These are phyloP conservation scores for Amniculicola lignicola DNA, from an alignment of 495 filamentous ascomycete genomes.

Conservation along the genomic window DNA sequence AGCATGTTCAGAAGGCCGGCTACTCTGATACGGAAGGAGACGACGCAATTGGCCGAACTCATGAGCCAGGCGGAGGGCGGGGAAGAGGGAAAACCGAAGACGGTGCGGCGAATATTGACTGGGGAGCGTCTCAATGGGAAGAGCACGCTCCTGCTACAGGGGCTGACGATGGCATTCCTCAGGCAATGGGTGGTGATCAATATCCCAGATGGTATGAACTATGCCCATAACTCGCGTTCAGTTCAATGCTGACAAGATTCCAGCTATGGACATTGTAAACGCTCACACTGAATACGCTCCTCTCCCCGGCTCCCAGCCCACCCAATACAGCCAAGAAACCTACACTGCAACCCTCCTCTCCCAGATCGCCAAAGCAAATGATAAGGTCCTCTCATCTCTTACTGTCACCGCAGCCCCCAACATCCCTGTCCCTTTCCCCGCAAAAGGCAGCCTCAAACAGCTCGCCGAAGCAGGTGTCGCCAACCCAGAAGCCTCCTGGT, in stretches of 20 bases:
- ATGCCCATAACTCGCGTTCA: neutral
- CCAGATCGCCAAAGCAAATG: slow-evolving; percentile 69
- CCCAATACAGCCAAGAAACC: slow-evolving; percentile 70
- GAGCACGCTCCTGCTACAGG: slow-evolving; percentile 80
- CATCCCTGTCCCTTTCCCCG: slow-evolving; percentile 55
- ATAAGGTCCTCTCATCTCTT: slow-evolving; percentile 57
- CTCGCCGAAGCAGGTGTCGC: slow-evolving; percentile 67
- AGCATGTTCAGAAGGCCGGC: slow-evolving; percentile 76
- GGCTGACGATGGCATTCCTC: slow-evolving; percentile 73
- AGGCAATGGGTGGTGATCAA: slow-evolving; percentile 86
- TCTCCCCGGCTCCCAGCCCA: slow-evolving; percentile 55
- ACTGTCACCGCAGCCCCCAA: slow-evolving; percentile 58
- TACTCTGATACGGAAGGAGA: slow-evolving; percentile 70
- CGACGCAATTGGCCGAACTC: slow-evolving; percentile 62
- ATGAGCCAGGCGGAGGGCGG: slow-evolving; percentile 52
- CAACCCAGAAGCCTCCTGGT: slow-evolving; percentile 73
- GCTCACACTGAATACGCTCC: slow-evolving; percentile 75
- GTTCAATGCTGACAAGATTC: neutral
- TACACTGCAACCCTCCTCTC: slow-evolving; percentile 70
- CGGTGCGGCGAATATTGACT: slow-evolving; percentile 63
- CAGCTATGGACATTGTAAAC: slow-evolving; percentile 77
- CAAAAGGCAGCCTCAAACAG: slow-evolving; percentile 61
- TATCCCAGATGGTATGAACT: slow-evolving; percentile 81
- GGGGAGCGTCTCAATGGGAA: slow-evolving; percentile 77
- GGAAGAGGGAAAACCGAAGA: slow-evolving; percentile 52